Conservation (phyloP, 2,329 filamentous ascomycete genomes). For the Colletotrichum tabaci region DNA sequence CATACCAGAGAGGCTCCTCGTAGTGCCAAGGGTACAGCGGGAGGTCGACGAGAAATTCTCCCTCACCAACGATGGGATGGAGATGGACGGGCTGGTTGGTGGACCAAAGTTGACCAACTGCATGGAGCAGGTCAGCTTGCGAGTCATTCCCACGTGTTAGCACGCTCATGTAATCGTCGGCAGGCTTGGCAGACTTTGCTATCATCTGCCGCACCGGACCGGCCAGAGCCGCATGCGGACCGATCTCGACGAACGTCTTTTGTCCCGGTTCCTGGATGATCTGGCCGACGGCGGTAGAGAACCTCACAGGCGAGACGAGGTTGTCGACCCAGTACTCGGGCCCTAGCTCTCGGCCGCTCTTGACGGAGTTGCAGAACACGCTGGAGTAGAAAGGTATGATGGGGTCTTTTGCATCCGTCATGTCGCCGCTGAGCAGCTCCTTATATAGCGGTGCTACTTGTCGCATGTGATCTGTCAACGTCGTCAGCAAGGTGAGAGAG, state of each 20-base stretch:
- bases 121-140: slow-evolving; percentile 6
- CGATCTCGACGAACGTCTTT: slow-evolving; percentile 41
- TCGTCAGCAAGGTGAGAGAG: not conserved
- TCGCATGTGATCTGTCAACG: not conserved
- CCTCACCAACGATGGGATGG: not conserved
- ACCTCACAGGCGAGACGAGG: slow-evolving; percentile 56
- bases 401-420: not conserved
- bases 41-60: not conserved
- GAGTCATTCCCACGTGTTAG: slow-evolving; percentile 29
- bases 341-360: not conserved
- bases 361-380: slow-evolving; percentile 37
- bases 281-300: slow-evolving; percentile 56
- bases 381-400: slow-evolving; percentile 45
- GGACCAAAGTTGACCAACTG: slow-evolving; percentile 28
- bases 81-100: slow-evolving; percentile 17
- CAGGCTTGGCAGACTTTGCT: not conserved
- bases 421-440: not conserved
- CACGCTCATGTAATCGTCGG: slow-evolving; percentile 16
- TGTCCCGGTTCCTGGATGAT: not conserved
- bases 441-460: slow-evolving; percentile 2
- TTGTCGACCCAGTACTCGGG: slow-evolving; percentile 62
- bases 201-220: slow-evolving; percentile 42
- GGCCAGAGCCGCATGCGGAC: slow-evolving; percentile 43
- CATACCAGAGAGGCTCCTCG: not conserved
- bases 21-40: slow-evolving; percentile 2